A percentile compares a stretch with the other conserved stretches of the same genome.
Conservation (phyloP, 169 alveolate genomes). For the Eimeria maxima region DNA sequence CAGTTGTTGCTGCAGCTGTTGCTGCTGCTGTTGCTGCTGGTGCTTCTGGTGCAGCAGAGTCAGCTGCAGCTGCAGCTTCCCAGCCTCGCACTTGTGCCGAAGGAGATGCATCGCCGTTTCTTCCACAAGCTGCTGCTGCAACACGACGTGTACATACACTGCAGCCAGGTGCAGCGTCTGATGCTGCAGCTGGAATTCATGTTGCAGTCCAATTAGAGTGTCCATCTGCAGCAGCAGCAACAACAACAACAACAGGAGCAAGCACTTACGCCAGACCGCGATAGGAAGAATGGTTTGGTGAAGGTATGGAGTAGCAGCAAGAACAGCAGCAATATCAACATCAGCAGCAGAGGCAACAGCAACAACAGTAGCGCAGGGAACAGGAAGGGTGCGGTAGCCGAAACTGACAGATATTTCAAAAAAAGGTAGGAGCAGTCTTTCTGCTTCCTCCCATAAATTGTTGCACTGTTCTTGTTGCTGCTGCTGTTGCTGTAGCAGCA, state of each 20-base stretch:
- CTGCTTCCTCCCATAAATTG: not conserved
- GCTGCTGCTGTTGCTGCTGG: constrained; percentile 16
- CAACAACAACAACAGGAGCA: not conserved
- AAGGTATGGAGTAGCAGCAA: not conserved
- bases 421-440: not conserved
- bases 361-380: not conserved
- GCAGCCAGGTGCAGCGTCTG: constrained; percentile 25
- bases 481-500: constrained; percentile 36
- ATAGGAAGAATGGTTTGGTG: not conserved
- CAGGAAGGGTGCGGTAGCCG: not conserved
- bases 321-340: not conserved
- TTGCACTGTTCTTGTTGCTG: constrained; percentile 28
- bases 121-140: constrained; percentile 46
- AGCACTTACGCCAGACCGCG: not conserved
- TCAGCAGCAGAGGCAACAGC: not conserved
- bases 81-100: not conserved
- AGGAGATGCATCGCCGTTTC: constrained; percentile 14
- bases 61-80: constrained; percentile 35
- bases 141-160: not conserved
- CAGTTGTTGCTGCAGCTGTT: not conserved
- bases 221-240: constrained; percentile 23
- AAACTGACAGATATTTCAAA: not conserved
- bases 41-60: not conserved
- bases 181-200: constrained; percentile 31
- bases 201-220: not conserved